phyloP scores from a whole-genome alignment of 192 early-diverging fungal species.

The Coemansia sp. region DNA sequence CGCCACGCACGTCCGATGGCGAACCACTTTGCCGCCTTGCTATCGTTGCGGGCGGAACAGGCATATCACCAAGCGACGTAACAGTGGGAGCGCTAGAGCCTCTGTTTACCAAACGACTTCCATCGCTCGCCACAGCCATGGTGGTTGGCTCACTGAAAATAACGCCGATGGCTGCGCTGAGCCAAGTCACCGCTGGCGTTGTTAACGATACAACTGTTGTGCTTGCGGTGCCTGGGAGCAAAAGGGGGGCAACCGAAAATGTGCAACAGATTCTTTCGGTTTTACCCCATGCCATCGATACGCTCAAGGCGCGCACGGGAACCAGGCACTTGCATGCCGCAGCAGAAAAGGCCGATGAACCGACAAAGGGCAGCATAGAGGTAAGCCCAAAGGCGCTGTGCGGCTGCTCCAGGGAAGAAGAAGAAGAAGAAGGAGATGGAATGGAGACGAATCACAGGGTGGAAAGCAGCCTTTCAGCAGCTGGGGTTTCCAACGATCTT shows the following conservation, averaged over 20 bases:
- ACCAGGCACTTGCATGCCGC: constrained; percentile 16
- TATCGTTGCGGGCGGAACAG: constrained; percentile 91
- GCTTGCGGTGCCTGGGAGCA: constrained; percentile 88
- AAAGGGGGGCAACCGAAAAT: constrained; percentile 85
- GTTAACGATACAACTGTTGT: constrained; percentile 62
- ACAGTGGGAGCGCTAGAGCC: constrained; percentile 85
- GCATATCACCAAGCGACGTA: constrained; percentile 81
- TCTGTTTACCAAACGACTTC: constrained; percentile 68
- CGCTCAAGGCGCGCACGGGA: constrained; percentile 18
- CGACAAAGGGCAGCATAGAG: neutral
- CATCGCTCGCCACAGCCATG: constrained; percentile 81
- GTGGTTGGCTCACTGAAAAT: constrained; percentile 72
- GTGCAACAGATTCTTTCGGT: constrained; percentile 71
- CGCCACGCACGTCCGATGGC: constrained; percentile 1
- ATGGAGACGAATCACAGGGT: no score
- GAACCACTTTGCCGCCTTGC: constrained; percentile 64
- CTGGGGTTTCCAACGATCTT: constrained; percentile 12
- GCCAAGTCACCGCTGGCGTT: constrained; percentile 74
- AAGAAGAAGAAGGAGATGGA: neutral
- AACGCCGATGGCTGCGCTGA: constrained; percentile 90
- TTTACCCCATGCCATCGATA: constrained; percentile 82
- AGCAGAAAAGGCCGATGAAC: neutral
- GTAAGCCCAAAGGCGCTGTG: constrained; percentile 10
- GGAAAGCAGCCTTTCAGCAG: neutral
- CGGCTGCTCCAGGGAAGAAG: constrained; percentile 35